phyloP scores from a whole-genome alignment of 441 rosid species.

The Cnidoscolus chayamansa region DNA sequence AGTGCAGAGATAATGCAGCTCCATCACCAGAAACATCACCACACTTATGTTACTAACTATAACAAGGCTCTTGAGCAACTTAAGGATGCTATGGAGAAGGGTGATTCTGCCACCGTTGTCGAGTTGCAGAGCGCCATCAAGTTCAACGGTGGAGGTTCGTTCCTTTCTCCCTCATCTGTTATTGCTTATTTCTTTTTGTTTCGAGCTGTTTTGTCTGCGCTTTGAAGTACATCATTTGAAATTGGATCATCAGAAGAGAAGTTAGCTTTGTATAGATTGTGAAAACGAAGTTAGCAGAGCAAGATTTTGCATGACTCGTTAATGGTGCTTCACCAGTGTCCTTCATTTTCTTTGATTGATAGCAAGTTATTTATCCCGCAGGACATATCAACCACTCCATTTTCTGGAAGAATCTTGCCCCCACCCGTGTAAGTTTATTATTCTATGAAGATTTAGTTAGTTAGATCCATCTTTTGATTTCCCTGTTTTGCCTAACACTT shows the following conservation, averaged over 20 bases:
- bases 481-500: background rate
- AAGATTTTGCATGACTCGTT: background rate
- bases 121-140: conserved; percentile 86
- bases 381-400: conserved; percentile 93
- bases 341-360: background rate
- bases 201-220: background rate
- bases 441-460: background rate
- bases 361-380: conserved; percentile 25
- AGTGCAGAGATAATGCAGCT: conserved; percentile 91
- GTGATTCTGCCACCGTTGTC: conserved; percentile 61
- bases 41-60: conserved; percentile 76
- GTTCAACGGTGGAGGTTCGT: conserved; percentile 92
- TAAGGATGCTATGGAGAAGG: conserved; percentile 56
- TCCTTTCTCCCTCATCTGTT: background rate
- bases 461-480: background rate
- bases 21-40: conserved; percentile 97
- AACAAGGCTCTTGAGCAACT: conserved; percentile 87
- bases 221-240: background rate
- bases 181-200: background rate
- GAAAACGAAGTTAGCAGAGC: background rate
- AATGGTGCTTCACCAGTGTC: background rate
- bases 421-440: conserved; percentile 50
- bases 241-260: background rate
- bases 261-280: background rate
- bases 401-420: conserved; percentile 90